Evolutionary conservation across 2,329 filamentous ascomycete genomes (phyloP), one percentile per base, ranked within the genome.

Genomic region (Alternaria solani): DNA sequence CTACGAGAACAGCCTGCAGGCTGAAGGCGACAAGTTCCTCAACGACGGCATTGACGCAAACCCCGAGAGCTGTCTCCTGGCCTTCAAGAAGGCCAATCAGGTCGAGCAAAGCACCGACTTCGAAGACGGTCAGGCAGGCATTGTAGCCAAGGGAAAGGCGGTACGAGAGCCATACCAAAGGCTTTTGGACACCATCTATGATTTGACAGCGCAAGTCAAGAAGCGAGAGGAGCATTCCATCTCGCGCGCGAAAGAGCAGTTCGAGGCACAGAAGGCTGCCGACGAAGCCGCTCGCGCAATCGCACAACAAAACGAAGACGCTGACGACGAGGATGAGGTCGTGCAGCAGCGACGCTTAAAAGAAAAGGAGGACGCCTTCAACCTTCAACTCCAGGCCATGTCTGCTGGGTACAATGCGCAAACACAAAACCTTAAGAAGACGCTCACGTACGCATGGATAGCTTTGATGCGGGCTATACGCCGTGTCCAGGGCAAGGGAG

Each of bases 381-480:
- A 84, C 38, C 77, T 78, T 18, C 85, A 88, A 67, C 82, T 89
- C 43, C 83, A 87, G 55, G 82, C 83, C 6, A 82, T 88, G 43
- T 83, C 85, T 71, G 86, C 91, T 61, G 88, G 88, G 11, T 91
- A 91, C 72, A 86, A 88, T 7, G 86, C 86, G 5, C 92, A 97
- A 73, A 88, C 89, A 34, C 88, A 90, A 28, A 83, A 91, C 16
- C 85, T 98, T 23, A 94, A 91, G 42, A 89, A 91, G 69, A 94
- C 92, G 1, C 89, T 99, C 56, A 96, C 95, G 0, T 94, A 93
- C 72, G 90, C 93, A 5, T 99, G 95, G 95, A 96, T 98, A 72
- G 93, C 93, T 16, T 84, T 98, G 60, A 96, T 97, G 80, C 89
- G 95, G 51, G 91, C 94, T 4, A 97, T 97, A 87, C 91, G 95